These are phyloP conservation scores for Silene latifolia DNA, from an alignment of 148 eudicot species.

Conservation along the genomic window DNA sequence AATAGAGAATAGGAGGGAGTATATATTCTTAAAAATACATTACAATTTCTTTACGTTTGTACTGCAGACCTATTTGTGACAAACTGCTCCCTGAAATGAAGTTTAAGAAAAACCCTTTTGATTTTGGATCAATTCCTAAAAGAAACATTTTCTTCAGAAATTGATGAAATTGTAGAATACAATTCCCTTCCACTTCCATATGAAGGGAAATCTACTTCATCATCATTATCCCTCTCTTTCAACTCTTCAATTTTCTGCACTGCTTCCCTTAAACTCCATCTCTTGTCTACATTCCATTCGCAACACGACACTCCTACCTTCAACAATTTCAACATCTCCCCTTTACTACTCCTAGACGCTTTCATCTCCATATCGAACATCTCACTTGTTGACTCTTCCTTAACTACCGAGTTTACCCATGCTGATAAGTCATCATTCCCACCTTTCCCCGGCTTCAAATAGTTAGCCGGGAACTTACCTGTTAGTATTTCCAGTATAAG, in stretches of 20 bases:
- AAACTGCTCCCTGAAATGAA: not conserved
- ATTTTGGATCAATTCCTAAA: conserved; percentile 12
- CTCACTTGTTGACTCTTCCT: conserved; percentile 72
- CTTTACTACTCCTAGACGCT: conserved; percentile 38
- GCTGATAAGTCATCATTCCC: conserved; percentile 54
- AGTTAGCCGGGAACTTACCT: conserved; percentile 75
- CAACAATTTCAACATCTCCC: conserved; percentile 74
- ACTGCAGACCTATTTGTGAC: not conserved
- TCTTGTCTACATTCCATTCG: conserved; percentile 56
- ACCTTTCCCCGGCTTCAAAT: conserved; percentile 56
- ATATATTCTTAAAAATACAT: not conserved
- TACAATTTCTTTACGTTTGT: not conserved
- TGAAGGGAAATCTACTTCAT: conserved; percentile 40
- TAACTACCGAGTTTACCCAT: conserved; percentile 74
- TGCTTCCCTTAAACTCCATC: conserved; percentile 64
- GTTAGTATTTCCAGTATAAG: conserved; percentile 71
- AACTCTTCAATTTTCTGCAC: conserved; percentile 64
- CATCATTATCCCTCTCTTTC: conserved; percentile 53
- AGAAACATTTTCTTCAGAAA: conserved; percentile 16
- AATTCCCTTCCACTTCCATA: conserved; percentile 26
- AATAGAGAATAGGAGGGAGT: too few relatives aligned
- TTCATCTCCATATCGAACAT: conserved; percentile 77
- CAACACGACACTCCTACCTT: conserved; percentile 85
- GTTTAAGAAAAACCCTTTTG: not conserved
- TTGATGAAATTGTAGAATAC: conserved; percentile 25